Conservation (phyloP, 805 yeast species). For the Yueomyces sp. region DNA sequence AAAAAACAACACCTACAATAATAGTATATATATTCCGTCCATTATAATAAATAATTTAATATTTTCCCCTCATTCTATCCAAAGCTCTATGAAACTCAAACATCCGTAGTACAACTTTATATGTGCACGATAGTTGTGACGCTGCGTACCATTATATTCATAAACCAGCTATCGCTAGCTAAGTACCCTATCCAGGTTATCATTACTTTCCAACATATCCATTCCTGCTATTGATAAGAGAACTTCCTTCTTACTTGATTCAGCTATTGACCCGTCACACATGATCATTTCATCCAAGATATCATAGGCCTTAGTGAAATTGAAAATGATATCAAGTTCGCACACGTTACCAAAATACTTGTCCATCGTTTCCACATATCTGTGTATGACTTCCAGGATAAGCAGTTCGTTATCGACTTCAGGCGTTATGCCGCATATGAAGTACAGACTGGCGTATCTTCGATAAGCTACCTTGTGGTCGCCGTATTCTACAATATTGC, state of each 20-base stretch:
- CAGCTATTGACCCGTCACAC: conserved; percentile 74
- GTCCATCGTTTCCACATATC: conserved; percentile 96
- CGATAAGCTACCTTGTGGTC: conserved; percentile 71
- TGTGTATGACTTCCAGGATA: conserved; percentile 75
- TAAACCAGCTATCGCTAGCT: conserved; percentile 8
- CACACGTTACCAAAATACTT: conserved; percentile 90
- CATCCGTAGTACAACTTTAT: too few species aligned
- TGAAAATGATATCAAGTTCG: conserved; percentile 92
- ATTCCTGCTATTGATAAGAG: conserved; percentile 66
- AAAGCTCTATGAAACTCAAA: too few species aligned
- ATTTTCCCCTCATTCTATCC: neutral
- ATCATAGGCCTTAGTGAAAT: conserved; percentile 87
- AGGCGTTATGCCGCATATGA: conserved; percentile 58
- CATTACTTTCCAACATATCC: conserved; percentile 75
- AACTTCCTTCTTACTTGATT: conserved; percentile 69
- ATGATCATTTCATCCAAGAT: conserved; percentile 79
- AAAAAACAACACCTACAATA: too few species aligned
- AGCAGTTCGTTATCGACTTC: conserved; percentile 63
- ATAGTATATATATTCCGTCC: too few species aligned
- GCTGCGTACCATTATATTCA: too few species aligned
- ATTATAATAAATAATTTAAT: neutral
- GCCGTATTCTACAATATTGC: conserved; percentile 80
- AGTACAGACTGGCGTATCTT: conserved; percentile 86
- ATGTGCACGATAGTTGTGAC: too few species aligned
- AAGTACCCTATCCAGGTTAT: conserved; percentile 36